A percentile compares a stretch with the other conserved stretches of the same genome.
phyloP scores from a whole-genome alignment of 2,329 filamentous ascomycete species.

The Aureobasidium sp. region DNA sequence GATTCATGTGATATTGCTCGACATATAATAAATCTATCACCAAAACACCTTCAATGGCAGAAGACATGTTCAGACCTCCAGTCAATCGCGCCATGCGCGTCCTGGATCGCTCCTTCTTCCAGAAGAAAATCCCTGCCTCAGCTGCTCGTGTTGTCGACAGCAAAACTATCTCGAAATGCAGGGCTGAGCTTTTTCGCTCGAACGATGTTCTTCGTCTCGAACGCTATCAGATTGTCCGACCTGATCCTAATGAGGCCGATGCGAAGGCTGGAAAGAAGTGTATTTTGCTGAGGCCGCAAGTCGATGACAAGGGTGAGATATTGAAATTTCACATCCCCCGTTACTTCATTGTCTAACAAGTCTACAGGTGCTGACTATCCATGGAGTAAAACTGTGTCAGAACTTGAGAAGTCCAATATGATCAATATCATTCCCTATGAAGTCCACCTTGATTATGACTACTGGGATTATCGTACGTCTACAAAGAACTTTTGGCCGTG shows the following conservation, averaged over 20 bases:
- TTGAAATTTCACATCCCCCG: background rate
- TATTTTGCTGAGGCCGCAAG: conserved; percentile 39
- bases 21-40: background rate
- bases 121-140: conserved; percentile 65
- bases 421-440: conserved; percentile 68
- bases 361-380: conserved; percentile 49
- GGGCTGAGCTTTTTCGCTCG: conserved; percentile 57
- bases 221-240: conserved; percentile 55
- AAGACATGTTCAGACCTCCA: conserved; percentile 66
- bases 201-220: conserved; percentile 60
- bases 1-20: background rate
- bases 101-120: conserved; percentile 79
- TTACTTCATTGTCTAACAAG: background rate
- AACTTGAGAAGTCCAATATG: conserved; percentile 61
- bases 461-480: conserved; percentile 69
- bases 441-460: conserved; percentile 70
- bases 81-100: conserved; percentile 70
- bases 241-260: conserved; percentile 51
- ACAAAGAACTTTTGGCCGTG: conserved; percentile 21
- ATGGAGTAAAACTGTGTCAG: conserved; percentile 64
- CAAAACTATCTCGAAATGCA: conserved; percentile 65
- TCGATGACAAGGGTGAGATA: conserved; percentile 25
- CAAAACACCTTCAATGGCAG: conserved; percentile 20
- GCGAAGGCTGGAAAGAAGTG: conserved; percentile 43
- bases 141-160: conserved; percentile 72